Evolutionary conservation across 495 filamentous ascomycete genomes (phyloP), one percentile per base, ranked within the genome.

Genomic region (Tuber indicum): DNA sequence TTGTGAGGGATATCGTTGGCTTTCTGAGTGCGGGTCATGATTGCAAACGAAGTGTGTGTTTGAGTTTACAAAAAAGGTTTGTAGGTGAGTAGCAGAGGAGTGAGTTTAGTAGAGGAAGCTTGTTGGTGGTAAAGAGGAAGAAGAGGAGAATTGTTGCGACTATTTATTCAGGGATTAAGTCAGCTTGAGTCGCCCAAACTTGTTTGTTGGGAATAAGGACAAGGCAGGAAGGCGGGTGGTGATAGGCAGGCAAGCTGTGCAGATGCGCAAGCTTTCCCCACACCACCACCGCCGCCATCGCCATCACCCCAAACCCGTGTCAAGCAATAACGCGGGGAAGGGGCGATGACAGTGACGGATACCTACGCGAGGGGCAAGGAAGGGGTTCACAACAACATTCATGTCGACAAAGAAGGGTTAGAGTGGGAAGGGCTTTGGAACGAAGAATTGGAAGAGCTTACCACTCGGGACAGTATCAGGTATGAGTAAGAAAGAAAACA

Each of bases 21-120:
- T 87, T 98, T 98, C 88, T 96, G 92, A 72, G 96, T 93, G 81
- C 94, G 94, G 86, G 94, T 97, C 95, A 97, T 94, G 95, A 80
- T 76, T 78, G 71, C 41, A 23, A 72, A 16, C 14, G 12, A 66
- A 66, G 26, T 26, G 21, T 77, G 74, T 70, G 72, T 73, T 71
- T 75, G 75, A 32, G 69, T 73, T 39, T 75, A 72, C 71, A 39
- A 70, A 66, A 66, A 66, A 75, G 75, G 26, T 74, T 75, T 75
- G 66, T 58, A 74, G 71, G 52, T 44, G 58, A 73, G 42, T 74
- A 75, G 77, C 70, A 70, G 77, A 42, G 75, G 74, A 77, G 44
- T 71, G 73, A 70, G 72, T 52, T 45, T 45, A 72, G 74, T 62
- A 41, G 74, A 39, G 41, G 75, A 32, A 73, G 72, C 58, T 10